Percentiles rank a stretch among this genome's conserved stretches.
These are phyloP conservation scores for Aspergillus pseudonomiae DNA, from an alignment of 2,329 filamentous ascomycete genomes.

Conservation along the genomic window DNA sequence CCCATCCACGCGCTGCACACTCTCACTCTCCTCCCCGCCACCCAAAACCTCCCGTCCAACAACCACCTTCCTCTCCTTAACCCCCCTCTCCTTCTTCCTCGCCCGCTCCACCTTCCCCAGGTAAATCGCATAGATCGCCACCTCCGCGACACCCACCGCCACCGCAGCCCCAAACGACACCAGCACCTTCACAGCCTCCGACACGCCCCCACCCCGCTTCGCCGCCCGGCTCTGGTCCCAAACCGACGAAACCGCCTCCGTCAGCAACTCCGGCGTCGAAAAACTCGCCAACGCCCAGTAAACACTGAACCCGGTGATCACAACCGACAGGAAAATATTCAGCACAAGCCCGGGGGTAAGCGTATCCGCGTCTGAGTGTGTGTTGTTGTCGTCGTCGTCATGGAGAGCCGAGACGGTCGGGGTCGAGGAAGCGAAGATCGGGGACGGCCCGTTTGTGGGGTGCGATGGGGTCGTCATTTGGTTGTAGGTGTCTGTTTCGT, in stretches of 20 bases:
- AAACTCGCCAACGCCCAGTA: conserved; percentile 48
- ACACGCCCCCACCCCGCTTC: conserved; percentile 23
- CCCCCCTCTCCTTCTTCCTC: conserved; percentile 38
- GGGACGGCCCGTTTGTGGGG: conserved; percentile 57
- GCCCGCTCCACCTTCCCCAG: conserved; percentile 47
- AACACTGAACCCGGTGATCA: conserved; percentile 61
- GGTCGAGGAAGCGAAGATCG: conserved; percentile 58
- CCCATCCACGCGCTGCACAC: conserved; percentile 4
- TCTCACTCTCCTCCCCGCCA: background rate
- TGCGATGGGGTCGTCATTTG: conserved; percentile 66
- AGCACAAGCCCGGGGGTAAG: conserved; percentile 66
- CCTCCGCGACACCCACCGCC: conserved; percentile 51
- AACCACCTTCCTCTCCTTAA: conserved; percentile 44
- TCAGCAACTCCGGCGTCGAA: conserved; percentile 36
- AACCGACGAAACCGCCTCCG: conserved; percentile 21
- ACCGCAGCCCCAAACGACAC: conserved; percentile 44
- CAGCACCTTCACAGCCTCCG: conserved; percentile 43
- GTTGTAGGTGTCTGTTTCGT: conserved; percentile 80
- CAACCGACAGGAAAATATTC: conserved; percentile 85
- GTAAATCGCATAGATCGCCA: conserved; percentile 51
- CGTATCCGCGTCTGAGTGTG: conserved; percentile 44
- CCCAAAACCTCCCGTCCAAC: conserved; percentile 27
- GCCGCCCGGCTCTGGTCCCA: conserved; percentile 2
- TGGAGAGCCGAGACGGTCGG: conserved; percentile 55
- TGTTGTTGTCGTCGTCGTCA: conserved; percentile 44